Conservation (phyloP, 108 stramenopile genomes). For the Discostella stelligeroides region DNA sequence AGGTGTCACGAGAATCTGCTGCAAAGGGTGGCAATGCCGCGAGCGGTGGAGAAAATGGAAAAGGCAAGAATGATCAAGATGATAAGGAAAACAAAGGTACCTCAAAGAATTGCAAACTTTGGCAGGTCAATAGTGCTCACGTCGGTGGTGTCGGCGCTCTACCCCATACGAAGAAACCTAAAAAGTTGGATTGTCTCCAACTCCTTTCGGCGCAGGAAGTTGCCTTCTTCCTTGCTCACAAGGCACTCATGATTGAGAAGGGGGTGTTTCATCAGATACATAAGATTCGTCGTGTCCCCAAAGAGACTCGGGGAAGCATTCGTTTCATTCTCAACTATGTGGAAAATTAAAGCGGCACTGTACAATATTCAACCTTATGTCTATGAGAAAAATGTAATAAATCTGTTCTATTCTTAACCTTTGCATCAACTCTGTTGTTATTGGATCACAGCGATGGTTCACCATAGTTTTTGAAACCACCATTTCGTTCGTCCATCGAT, state of each 20-base stretch:
- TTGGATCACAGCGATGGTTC: background rate
- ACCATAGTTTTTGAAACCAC: slow-evolving; percentile 70
- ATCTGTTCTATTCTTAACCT: background rate
- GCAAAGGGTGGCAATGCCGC: slow-evolving; percentile 35
- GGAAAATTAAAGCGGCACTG: slow-evolving; percentile 9
- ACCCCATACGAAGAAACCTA: slow-evolving; percentile 20
- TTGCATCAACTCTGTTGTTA: too few species aligned
- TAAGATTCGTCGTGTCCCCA: slow-evolving; percentile 72
- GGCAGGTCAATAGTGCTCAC: background rate
- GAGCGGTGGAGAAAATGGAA: slow-evolving; percentile 2
- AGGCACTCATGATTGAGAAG: slow-evolving; percentile 77
- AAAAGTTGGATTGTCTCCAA: slow-evolving; percentile 78
- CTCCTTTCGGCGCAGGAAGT: slow-evolving; percentile 70
- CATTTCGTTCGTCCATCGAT: slow-evolving; percentile 70
- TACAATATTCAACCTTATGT: background rate
- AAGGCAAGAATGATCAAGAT: slow-evolving; percentile 10
- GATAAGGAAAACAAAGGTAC: slow-evolving; percentile 22
- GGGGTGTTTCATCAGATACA: slow-evolving; percentile 82
- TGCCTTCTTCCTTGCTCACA: slow-evolving; percentile 80
- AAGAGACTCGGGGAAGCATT: slow-evolving; percentile 30
- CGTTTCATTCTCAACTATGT: slow-evolving; percentile 24
- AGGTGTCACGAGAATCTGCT: slow-evolving; percentile 72
- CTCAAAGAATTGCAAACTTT: slow-evolving; percentile 4
- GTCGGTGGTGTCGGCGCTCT: background rate
- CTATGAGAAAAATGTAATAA: too few species aligned